Evolutionary conservation across 805 yeast species (phyloP), one percentile per base, ranked within the genome.

Genomic region (Candida cerambycidarum): DNA sequence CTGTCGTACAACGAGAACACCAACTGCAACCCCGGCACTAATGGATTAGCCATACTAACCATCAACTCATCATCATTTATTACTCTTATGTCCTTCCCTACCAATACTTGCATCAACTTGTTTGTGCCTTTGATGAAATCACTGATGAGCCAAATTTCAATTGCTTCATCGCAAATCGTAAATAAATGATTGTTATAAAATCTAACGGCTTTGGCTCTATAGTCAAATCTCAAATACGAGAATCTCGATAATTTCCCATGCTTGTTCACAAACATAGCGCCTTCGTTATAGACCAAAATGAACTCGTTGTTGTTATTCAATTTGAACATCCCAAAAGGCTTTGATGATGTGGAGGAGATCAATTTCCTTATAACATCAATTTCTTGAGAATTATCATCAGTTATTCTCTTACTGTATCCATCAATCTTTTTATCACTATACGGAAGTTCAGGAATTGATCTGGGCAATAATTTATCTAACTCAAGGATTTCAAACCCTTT

Each of bases 401-500:
- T 10, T 2, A 13, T 23, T 33, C 67, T 45, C 38, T 51, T 36
- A 37, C 60, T 53, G 39, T 56, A 65, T 3, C 61, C 68, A 43
- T 67, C 73, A 16, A 63, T 51, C 51, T 57, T 47, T 23, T 43
- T 18, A 18, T 45, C 48, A 9, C 13, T 19, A 19, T n/a, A 30
- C 21, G 70, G 76, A 17, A 78, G 62, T 36, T 71, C 76, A 6
- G 92, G 90, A 3, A 79, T 71, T 1, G 82, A 73, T 41, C 81
- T 66, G 0, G 83, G 77, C 23, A 80, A 71, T 15, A 75, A 64
- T 32, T 78, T 76, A 44, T 82, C 82, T 39, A 85, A 67, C 4
- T 83, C 76, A 51, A 80, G 67, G 21, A 84, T 73, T 46, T 85
- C 83, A 50, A 83, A 81, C 0, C 90, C 90, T 52, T 78, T 76